A percentile compares a stretch with the other conserved stretches of the same genome.
Conservation (phyloP, 176 grass and related monocot genomes). For the Poa pratensis region DNA sequence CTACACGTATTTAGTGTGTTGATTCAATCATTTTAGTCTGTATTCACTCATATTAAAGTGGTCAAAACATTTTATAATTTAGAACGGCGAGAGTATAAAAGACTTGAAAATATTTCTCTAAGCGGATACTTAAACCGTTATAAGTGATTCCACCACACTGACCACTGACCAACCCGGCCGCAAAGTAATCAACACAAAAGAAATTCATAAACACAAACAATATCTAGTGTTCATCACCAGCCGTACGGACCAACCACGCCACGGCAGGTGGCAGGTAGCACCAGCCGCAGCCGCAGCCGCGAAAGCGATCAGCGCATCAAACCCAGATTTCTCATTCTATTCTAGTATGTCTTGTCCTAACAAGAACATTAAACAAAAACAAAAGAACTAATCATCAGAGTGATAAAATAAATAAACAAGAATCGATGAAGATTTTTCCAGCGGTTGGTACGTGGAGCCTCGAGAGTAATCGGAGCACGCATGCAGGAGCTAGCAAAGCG, state of each 20-base stretch:
- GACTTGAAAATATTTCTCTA: too few relatives aligned
- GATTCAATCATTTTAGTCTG: too few relatives aligned
- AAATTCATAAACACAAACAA: neutral
- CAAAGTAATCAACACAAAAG: too few relatives aligned
- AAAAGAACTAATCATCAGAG: neutral
- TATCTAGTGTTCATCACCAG: neutral
- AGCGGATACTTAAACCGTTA: too few relatives aligned
- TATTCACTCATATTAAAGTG: too few relatives aligned
- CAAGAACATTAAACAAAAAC: neutral
- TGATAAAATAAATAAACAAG: neutral
- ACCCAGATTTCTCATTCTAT: neutral
- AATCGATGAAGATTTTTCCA: too few relatives aligned
- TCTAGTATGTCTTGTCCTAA: neutral
- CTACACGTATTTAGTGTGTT: too few relatives aligned
- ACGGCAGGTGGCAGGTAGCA: conserved; percentile 34
- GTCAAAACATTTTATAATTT: too few relatives aligned
- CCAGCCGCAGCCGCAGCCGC: neutral
- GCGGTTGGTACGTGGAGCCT: conserved; percentile 14
- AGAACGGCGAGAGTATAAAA: too few relatives aligned
- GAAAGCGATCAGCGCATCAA: conserved; percentile 16
- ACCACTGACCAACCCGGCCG: too few relatives aligned
- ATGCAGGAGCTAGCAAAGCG: neutral
- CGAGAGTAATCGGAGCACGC: neutral
- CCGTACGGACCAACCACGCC: neutral
- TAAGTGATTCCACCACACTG: too few relatives aligned